These are phyloP conservation scores for Monascus ruber DNA, from an alignment of 2,329 filamentous ascomycete genomes.

Conservation along the genomic window DNA sequence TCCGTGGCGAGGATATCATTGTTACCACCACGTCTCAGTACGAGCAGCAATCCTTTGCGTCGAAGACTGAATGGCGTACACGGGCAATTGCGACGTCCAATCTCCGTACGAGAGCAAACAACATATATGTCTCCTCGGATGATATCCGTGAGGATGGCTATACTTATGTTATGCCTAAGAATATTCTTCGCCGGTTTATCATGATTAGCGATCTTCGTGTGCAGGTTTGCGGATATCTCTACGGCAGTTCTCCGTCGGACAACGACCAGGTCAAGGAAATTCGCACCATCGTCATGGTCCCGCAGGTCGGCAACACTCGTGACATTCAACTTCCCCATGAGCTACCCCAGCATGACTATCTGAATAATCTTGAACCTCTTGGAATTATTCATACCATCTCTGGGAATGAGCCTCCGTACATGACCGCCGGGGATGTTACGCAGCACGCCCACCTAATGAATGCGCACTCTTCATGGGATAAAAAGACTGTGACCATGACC, in stretches of 20 bases:
- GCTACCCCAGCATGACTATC: constrained; percentile 82
- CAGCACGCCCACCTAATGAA: constrained; percentile 87
- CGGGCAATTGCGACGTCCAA: constrained; percentile 94
- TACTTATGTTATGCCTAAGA: constrained; percentile 99
- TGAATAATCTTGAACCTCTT: constrained; percentile 75
- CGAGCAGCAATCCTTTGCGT: constrained; percentile 94
- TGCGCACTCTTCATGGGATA: constrained; percentile 67
- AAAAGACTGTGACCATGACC: constrained; percentile 86
- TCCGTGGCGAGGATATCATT: constrained; percentile 93
- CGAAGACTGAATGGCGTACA: constrained; percentile 97
- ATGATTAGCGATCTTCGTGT: constrained; percentile 92
- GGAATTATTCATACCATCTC: constrained; percentile 93
- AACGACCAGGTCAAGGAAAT: constrained; percentile 97
- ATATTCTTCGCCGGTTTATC: constrained; percentile 96
- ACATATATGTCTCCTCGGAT: constrained; percentile 96
- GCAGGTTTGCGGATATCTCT: constrained; percentile 91
- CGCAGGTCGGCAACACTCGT: constrained; percentile 86
- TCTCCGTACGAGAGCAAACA: constrained; percentile 84
- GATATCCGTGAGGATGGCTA: constrained; percentile 83
- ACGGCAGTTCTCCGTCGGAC: constrained; percentile 82
- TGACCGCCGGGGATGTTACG: constrained; percentile 90
- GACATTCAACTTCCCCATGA: constrained; percentile 85
- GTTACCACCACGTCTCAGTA: constrained; percentile 97
- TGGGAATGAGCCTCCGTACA: constrained; percentile 90
- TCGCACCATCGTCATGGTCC: constrained; percentile 92